A percentile compares a stretch with the other conserved stretches of the same genome.
These are phyloP conservation scores for Pachysolen tannophilus DNA, from an alignment of 805 yeast genomes.

Conservation along the genomic window DNA sequence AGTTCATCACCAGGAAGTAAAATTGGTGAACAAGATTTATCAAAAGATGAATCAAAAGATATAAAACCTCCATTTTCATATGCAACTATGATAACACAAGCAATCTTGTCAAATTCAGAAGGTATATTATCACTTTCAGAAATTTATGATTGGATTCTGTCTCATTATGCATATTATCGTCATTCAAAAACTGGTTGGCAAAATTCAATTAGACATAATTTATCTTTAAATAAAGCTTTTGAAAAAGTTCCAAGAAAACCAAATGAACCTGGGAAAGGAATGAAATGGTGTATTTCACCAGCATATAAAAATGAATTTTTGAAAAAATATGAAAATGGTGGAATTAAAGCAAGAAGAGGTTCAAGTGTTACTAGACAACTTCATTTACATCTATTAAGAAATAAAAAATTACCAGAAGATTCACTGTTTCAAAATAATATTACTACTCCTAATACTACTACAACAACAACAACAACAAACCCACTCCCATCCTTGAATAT, in stretches of 20 bases:
- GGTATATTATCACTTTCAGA: slow-evolving; percentile 87
- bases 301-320: slow-evolving; percentile 78
- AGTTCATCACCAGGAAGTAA: slow-evolving; percentile 7
- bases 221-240: slow-evolving; percentile 92
- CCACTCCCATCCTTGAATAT: too few relatives aligned
- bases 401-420: slow-evolving; percentile 40
- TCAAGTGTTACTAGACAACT: slow-evolving; percentile 74
- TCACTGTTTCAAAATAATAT: slow-evolving; percentile 1
- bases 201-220: slow-evolving; percentile 91
- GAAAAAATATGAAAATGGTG: slow-evolving; percentile 70
- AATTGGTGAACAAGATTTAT: slow-evolving; percentile 44
- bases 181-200: slow-evolving; percentile 97
- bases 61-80: slow-evolving; percentile 95
- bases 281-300: slow-evolving; percentile 97
- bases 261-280: slow-evolving; percentile 97
- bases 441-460: not conserved
- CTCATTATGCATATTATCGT: slow-evolving; percentile 86
- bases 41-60: slow-evolving; percentile 86
- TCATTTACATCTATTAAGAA: slow-evolving; percentile 63
- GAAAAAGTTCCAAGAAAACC: slow-evolving; percentile 95
- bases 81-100: slow-evolving; percentile 98
- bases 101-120: slow-evolving; percentile 80
- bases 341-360: slow-evolving; percentile 69
- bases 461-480: not conserved
- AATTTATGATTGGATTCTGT: slow-evolving; percentile 84